These are phyloP conservation scores for Leishmania tarentolae DNA, from an alignment of 208 protist genomes.

Conservation along the genomic window DNA sequence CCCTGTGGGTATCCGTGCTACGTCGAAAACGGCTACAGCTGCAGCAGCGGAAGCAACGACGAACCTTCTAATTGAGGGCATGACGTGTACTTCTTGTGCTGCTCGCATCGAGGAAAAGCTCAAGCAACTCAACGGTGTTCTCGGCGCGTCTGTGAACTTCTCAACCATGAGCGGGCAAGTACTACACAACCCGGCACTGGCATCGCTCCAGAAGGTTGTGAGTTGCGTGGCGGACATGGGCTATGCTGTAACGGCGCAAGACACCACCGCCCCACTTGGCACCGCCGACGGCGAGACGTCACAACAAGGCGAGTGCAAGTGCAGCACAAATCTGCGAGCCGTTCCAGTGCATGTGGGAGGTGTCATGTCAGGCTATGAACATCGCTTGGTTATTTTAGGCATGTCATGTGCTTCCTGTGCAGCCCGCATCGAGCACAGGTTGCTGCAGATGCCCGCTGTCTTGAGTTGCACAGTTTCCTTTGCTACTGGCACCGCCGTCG, in stretches of 20 bases:
- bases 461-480: constrained; percentile 72
- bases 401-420: constrained; percentile 95
- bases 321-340: constrained; percentile 30
- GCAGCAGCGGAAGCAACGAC: constrained; percentile 11
- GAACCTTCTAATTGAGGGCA: constrained; percentile 79
- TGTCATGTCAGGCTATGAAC: constrained; percentile 24
- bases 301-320: constrained; percentile 24
- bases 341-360: constrained; percentile 15
- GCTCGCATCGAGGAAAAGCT: constrained; percentile 79
- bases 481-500: constrained; percentile 44
- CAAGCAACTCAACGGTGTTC: constrained; percentile 42
- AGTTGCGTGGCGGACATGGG: constrained; percentile 33
- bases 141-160: constrained; percentile 73
- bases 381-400: constrained; percentile 63
- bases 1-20: background rate
- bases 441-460: constrained; percentile 47
- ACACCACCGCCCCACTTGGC: constrained; percentile 20
- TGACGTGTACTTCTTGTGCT: constrained; percentile 94
- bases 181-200: constrained; percentile 34
- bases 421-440: constrained; percentile 72
- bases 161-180: constrained; percentile 60
- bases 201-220: constrained; percentile 29
- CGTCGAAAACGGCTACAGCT: background rate
- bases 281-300: constrained; percentile 17
- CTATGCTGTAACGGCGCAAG: constrained; percentile 35